phyloP scores from a whole-genome alignment of 305 asterid genomes.

The Fraxinus latifolia region DNA sequence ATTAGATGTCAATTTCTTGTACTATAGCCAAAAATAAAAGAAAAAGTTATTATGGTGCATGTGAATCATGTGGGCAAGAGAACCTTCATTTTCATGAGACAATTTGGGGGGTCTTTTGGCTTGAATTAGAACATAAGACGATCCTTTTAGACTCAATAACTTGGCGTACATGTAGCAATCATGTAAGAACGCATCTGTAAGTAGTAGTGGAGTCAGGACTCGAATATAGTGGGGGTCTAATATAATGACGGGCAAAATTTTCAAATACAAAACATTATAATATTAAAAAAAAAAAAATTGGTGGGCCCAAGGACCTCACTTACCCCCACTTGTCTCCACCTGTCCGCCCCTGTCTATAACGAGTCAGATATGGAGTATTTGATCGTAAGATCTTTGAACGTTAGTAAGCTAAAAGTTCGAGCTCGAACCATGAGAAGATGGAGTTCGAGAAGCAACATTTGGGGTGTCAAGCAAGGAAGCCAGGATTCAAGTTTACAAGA shows the following conservation, averaged over 20 bases:
- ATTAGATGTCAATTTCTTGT: neutral
- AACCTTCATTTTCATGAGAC: constrained; percentile 15
- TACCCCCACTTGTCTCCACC: neutral
- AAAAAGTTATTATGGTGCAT: neutral
- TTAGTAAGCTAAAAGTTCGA: neutral
- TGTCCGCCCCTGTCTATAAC: neutral
- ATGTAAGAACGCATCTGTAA: too few relatives aligned
- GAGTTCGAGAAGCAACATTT: neutral
- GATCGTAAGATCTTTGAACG: neutral
- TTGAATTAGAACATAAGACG: neutral
- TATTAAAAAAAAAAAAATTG: too few relatives aligned
- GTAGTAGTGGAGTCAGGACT: neutral
- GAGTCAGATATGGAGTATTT: neutral
- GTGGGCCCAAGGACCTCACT: neutral
- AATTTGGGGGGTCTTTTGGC: neutral
- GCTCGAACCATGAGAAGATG: neutral
- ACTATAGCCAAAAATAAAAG: neutral
- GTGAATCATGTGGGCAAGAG: constrained; percentile 23
- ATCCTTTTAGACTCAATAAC: neutral
- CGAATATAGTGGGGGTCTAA: too few relatives aligned
- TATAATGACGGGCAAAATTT: too few relatives aligned
- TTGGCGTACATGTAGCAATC: neutral
- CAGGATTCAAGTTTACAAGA: neutral
- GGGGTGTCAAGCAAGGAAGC: neutral
- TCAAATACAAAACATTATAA: too few relatives aligned